phyloP scores from a whole-genome alignment of 2,329 filamentous ascomycete species.

The Fusarium agapanthi region DNA sequence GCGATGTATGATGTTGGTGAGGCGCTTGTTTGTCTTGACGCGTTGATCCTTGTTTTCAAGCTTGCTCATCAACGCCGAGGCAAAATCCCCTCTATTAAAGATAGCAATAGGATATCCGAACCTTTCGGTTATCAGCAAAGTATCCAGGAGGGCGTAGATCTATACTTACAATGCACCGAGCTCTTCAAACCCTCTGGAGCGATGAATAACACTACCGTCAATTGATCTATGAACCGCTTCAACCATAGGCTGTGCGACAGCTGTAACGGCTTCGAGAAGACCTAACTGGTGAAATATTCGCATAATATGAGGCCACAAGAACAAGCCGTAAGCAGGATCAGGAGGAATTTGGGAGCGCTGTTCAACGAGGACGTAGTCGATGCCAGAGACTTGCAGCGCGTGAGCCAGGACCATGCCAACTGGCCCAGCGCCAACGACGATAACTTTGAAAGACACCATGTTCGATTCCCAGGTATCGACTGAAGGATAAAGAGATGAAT shows the following conservation, averaged over 20 bases:
- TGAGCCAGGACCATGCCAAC: conserved; percentile 15
- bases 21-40: conserved; percentile 18
- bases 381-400: conserved; percentile 4
- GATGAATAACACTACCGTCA: neutral
- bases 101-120: conserved; percentile 19
- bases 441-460: conserved; percentile 19
- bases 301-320: conserved; percentile 23
- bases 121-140: rapidly evolving
- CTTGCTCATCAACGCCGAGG: neutral
- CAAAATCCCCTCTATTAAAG: conserved; percentile 21
- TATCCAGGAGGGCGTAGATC: rapidly evolving
- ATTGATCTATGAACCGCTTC: conserved; percentile 1
- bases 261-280: neutral
- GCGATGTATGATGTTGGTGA: neutral
- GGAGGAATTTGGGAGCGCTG: conserved; percentile 17
- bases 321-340: conserved; percentile 16
- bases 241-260: conserved; percentile 11
- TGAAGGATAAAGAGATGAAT: rapidly evolving
- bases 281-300: conserved; percentile 15
- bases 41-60: neutral
- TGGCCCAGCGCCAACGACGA: conserved; percentile 17
- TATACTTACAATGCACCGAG: neutral
- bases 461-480: no score
- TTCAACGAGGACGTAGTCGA: conserved; percentile 17
- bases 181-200: neutral